Conservation (phyloP, 2,329 filamentous ascomycete genomes). For the Scedosporium minutisporum region DNA sequence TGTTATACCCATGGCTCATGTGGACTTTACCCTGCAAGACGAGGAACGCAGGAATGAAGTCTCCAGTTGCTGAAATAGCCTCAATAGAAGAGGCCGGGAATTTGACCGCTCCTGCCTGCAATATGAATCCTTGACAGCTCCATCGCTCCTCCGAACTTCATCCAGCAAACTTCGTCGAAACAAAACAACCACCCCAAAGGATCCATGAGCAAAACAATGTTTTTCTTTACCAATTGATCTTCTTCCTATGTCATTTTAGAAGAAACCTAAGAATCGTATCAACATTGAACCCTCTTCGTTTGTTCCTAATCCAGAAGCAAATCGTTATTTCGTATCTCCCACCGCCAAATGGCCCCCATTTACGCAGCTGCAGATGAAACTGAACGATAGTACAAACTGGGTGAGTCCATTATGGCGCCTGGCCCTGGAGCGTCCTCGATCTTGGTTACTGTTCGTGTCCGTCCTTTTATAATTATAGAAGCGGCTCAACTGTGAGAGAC, state of each 20-base stretch:
- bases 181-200: background rate
- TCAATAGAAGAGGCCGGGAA: no score
- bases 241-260: background rate
- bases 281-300: background rate
- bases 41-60: no score
- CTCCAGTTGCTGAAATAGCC: no score
- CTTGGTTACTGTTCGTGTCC: constrained; percentile 54
- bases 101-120: background rate
- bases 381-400: background rate
- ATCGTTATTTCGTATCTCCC: background rate
- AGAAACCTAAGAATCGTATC: background rate
- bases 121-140: background rate
- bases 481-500: constrained; percentile 72
- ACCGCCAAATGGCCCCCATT: background rate
- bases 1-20: no score
- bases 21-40: no score
- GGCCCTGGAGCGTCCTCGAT: constrained; percentile 48
- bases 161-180: background rate
- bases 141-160: background rate
- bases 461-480: constrained; percentile 77
- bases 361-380: background rate
- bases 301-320: background rate
- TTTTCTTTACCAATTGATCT: background rate
- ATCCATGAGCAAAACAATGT: background rate
- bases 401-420: constrained; percentile 7